Evolutionary conservation across 2,329 filamentous ascomycete genomes (phyloP).

Genomic region (Fusarium subtropicale): DNA sequence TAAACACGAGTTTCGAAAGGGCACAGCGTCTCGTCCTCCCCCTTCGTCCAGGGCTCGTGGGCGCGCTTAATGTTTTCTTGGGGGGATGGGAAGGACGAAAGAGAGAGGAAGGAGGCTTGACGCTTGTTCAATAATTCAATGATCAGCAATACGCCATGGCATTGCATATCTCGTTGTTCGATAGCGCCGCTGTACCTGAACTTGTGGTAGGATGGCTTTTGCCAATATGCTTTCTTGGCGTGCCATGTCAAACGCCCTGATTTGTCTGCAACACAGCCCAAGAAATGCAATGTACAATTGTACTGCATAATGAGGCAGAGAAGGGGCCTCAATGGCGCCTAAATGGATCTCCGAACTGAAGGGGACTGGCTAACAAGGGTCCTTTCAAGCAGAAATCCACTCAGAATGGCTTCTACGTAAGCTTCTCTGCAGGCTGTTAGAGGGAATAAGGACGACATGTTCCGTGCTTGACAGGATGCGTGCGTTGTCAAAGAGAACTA

Average conservation of each 20-base stretch:
- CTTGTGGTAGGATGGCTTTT: conserved; percentile 36
- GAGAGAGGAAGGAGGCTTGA: conserved; percentile 3
- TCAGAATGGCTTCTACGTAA: conserved; percentile 20
- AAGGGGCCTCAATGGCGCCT: conserved; percentile 34
- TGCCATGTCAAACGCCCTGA: conserved; percentile 12
- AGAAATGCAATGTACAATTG: conserved; percentile 23
- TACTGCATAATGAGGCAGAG: conserved; percentile 11
- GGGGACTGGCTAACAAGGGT: conserved; percentile 24
- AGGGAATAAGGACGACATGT: conserved; percentile 8
- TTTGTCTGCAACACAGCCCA: conserved; percentile 21
- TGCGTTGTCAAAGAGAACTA: conserved; percentile 11
- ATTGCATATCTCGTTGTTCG: conserved; percentile 38
- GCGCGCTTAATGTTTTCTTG: conserved; percentile 29
- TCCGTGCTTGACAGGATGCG: conserved; percentile 18
- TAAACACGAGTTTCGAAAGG: conserved; percentile 36
- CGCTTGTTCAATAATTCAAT: conserved; percentile 23
- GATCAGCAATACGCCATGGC: conserved; percentile 42
- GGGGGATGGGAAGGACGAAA: background rate
- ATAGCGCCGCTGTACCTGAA: conserved; percentile 35
- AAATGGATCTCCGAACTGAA: conserved; percentile 14
- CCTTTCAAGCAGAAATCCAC: conserved; percentile 14
- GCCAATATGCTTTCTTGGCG: conserved; percentile 28
- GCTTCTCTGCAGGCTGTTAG: conserved; percentile 22
- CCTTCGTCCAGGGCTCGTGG: conserved; percentile 14
- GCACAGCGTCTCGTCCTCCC: conserved; percentile 10